Evolutionary conservation across 768 basidiomycete species (phyloP), one percentile per base, ranked within the genome.

Genomic region (Boletellus sp.): DNA sequence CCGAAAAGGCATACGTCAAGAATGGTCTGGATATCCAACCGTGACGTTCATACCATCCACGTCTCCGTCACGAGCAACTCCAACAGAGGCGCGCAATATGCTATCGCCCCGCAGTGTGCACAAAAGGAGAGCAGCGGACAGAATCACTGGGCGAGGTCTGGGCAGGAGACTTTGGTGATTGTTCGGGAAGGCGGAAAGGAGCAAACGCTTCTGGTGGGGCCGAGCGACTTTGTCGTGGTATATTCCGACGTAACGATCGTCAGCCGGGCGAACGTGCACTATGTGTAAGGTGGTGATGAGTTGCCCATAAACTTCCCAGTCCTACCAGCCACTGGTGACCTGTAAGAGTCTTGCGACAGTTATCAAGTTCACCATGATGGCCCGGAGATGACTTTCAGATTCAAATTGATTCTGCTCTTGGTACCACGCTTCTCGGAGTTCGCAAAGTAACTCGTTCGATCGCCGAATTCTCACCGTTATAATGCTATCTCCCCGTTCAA

Each of bases 161-260:
- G 53, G 20, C 35, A 19, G 12, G 58, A 59, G 45, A 53, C 40
- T 9, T 4, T 57, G 51, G 35, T 17, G 0, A 16, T 59, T 3
- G 2, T 31, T 17, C 50, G 58, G 31, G 48, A 59, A 0, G 42
- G 45, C 7, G 45, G 54, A 6, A 57, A 45, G 32, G n/a, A n/a
- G 19, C 58, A 60, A 39, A 4, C 5, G n/a, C 5, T 60, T 39
- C n/a, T 5, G 3, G 45, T 60, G 9, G 45, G 50, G 19, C 50
- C 58, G 22, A 57, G 28, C 20, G 54, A 57, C 32, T 57, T 53
- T 37, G 39, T 61, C 11, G 42, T 45, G 22, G 46, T 61, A 11
- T 57, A 50, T 32, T 2, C 45, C 8, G 47, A 60, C n/a, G 48
- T 40, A 1, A 45, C 56, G 48, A 20, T 53, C 6, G 16, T 59